These are phyloP conservation scores for Tetrapisispora phaffii DNA, from an alignment of 805 yeast species.

Conservation along the genomic window DNA sequence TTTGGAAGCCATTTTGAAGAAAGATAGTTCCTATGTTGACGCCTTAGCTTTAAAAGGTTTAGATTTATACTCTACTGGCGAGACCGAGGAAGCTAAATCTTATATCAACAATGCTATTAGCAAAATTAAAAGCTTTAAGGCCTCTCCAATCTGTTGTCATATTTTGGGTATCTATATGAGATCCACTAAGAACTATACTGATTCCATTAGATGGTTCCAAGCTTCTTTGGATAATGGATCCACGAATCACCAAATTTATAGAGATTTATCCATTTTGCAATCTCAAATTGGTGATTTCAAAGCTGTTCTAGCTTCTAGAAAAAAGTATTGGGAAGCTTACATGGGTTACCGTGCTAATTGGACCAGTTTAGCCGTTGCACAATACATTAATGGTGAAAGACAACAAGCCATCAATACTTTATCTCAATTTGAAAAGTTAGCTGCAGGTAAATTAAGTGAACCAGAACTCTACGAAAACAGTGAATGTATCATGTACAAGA, in stretches of 20 bases:
- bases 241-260: slow-evolving; percentile 63
- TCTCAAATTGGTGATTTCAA: slow-evolving; percentile 70
- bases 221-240: slow-evolving; percentile 71
- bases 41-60: slow-evolving; percentile 81
- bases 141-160: slow-evolving; percentile 69
- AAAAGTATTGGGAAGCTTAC: slow-evolving; percentile 54
- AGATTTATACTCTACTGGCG: slow-evolving; percentile 45
- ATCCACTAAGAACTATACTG: slow-evolving; percentile 54
- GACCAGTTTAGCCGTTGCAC: slow-evolving; percentile 82
- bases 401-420: slow-evolving; percentile 63
- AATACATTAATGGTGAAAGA: slow-evolving; percentile 61
- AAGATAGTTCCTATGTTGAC: slow-evolving; percentile 66
- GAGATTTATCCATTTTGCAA: slow-evolving; percentile 75
- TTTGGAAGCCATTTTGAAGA: slow-evolving; percentile 67
- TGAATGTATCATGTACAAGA: slow-evolving; percentile 70
- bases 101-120: slow-evolving; percentile 52
- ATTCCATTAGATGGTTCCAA: slow-evolving; percentile 70
- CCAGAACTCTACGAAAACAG: slow-evolving; percentile 68
- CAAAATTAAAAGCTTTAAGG: slow-evolving; percentile 37
- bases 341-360: slow-evolving; percentile 85
- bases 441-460: slow-evolving; percentile 57
- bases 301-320: slow-evolving; percentile 52
- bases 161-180: slow-evolving; percentile 79
- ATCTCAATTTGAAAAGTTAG: slow-evolving; percentile 62
- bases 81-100: slow-evolving; percentile 51